Base-by-base conservation (phyloP, 2,329 filamentous ascomycete genomes). In the Alternaria consortialis region DNA sequence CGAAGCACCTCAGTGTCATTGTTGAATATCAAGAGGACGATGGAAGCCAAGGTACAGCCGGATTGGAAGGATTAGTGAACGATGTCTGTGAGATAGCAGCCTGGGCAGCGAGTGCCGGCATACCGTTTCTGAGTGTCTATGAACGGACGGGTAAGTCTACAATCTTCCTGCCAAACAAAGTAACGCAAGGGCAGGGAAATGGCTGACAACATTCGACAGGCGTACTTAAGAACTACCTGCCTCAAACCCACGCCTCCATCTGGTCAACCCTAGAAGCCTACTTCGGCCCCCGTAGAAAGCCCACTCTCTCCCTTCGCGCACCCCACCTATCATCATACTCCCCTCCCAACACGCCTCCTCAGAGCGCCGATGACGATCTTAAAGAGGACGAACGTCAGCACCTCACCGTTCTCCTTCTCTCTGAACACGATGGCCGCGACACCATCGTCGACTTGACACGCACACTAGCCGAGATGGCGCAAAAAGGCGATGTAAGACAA, bases 391-490 rank as follows among this genome's bases (percentile, higher is more conserved):
- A 62, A 54, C 64, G 66, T 58, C 79, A 77, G 25, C 80, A 85
- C 61, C 78, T 90, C 17, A 86, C 84, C 4, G 80, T 98, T 17
- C 87, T 97, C 58, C 87, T 99, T 39, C 87, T 99, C 52, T 97
- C 93, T 13, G 88, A 89, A 37, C 91, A 94, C 57, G 95, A 99
- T 71, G 94, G 95, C 50, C 88, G 94, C 56, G 93, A 97, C 74
- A 97, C 94, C 4, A 87, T 99, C 64, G 94, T 99, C 40, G 95
- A 99, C 78, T 86, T 99, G 46, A 99, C 95, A 42, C 93, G 94
- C 74, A 98, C 96, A 1, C 84, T 99, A 23, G 88, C 94, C 6
- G 92, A 97, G 75, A 98, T 99, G 95, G 91, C 93, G 7, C 95
- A 98, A 79, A 89, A 90, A 69, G 89, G 89, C 60, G 97, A 97